Conservation (phyloP, 2,329 filamentous ascomycete species). For the Colletotrichum lupini region DNA sequence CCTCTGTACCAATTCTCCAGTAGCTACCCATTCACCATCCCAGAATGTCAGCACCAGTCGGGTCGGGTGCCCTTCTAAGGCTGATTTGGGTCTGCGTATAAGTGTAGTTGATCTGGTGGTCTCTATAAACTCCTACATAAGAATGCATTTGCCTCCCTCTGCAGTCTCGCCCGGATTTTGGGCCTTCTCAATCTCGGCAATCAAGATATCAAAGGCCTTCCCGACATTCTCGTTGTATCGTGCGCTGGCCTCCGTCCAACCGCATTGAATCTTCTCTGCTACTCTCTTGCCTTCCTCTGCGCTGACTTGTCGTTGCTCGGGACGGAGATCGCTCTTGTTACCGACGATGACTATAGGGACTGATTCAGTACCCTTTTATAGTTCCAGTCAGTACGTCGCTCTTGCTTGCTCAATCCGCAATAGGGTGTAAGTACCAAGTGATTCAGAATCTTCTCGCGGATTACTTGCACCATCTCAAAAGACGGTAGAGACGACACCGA, state of each 20-base stretch:
- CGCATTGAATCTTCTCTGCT: constrained; percentile 88
- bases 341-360: constrained; percentile 95
- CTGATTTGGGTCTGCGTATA: not conserved
- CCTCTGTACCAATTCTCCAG: not conserved
- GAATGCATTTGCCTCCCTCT: constrained; percentile 80
- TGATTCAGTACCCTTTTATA: constrained; percentile 81
- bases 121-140: constrained; percentile 72
- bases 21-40: not conserved
- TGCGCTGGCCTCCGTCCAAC: constrained; percentile 94
- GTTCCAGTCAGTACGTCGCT: not conserved
- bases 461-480: constrained; percentile 97
- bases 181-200: constrained; percentile 93
- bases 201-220: constrained; percentile 93
- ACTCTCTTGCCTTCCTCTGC: constrained; percentile 87
- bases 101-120: not conserved
- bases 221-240: constrained; percentile 94
- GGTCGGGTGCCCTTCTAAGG: not conserved
- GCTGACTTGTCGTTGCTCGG: constrained; percentile 92
- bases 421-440: constrained; percentile 73
- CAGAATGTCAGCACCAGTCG: not conserved
- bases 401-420: not conserved
- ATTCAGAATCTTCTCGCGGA: constrained; percentile 96
- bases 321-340: constrained; percentile 94
- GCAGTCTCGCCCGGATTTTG: constrained; percentile 90
- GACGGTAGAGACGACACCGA: constrained; percentile 94